Percentiles rank a stretch among this genome's conserved stretches.
phyloP scores from a whole-genome alignment of 1,139 yeast genomes.

The Yamadazyma spencermartinsiae region DNA sequence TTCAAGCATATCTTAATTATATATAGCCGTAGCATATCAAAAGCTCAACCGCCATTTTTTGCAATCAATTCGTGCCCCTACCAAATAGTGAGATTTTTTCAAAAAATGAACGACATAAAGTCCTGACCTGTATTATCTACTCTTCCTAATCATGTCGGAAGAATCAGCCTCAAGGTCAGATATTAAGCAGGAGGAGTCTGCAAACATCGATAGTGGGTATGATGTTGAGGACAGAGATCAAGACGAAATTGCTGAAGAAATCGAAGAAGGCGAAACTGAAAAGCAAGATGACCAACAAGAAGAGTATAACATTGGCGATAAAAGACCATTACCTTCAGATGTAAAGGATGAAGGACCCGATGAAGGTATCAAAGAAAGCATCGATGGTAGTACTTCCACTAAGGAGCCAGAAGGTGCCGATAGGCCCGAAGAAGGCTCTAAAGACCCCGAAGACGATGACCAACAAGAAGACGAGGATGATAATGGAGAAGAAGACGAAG shows the following conservation, averaged over 20 bases:
- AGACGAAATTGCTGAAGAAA: slow-evolving; percentile 49
- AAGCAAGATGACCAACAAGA: slow-evolving; percentile 8
- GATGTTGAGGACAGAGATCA: slow-evolving; percentile 35
- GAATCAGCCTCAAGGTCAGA: slow-evolving; percentile 7
- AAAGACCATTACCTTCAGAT: slow-evolving; percentile 9
- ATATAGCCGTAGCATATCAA: no score
- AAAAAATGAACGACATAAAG: slow-evolving; percentile 1
- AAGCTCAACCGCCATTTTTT: no score
- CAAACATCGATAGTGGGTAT: slow-evolving; percentile 13
- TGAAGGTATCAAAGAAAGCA: not conserved
- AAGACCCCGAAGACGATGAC: slow-evolving; percentile 7
- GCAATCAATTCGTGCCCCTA: no score
- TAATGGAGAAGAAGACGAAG: slow-evolving; percentile 64
- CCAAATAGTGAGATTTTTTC: not conserved
- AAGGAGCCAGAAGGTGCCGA: not conserved
- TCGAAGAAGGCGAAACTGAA: slow-evolving; percentile 12
- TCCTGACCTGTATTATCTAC: slow-evolving; percentile 1
- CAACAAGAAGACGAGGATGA: slow-evolving; percentile 37
- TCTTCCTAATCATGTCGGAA: slow-evolving; percentile 14
- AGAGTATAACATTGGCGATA: slow-evolving; percentile 9
- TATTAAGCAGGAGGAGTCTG: slow-evolving; percentile 5
- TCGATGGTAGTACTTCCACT: not conserved
- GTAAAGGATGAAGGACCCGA: not conserved
- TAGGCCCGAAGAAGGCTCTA: no score
- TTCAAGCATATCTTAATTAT: no score